Percentiles rank a stretch among this genome's conserved stretches.
phyloP scores from a whole-genome alignment of 306 rosid species.

The Myrica gale region DNA sequence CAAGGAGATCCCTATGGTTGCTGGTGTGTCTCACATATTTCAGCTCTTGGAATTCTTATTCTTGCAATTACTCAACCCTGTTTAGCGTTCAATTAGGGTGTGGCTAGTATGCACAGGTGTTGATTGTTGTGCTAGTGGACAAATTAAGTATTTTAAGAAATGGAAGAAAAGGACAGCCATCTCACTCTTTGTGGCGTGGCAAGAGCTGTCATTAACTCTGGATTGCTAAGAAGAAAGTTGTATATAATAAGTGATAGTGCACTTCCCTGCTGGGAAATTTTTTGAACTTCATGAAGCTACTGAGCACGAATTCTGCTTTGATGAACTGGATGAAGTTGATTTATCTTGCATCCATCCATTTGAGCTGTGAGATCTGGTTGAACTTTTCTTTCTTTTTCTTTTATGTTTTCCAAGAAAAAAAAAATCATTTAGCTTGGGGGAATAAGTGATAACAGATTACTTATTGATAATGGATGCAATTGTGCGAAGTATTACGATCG shows the following conservation, averaged over 20 bases:
- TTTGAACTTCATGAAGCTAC: neutral
- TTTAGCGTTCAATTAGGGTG: neutral
- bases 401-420: neutral
- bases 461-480: neutral
- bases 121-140: neutral
- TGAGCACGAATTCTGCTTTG: constrained; percentile 1
- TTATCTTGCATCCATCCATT: neutral
- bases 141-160: neutral
- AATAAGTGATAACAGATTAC: neutral
- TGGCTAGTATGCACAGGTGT: neutral
- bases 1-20: neutral
- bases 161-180: neutral
- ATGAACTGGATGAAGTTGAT: neutral
- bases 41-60: neutral
- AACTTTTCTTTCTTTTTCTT: neutral
- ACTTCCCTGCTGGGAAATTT: neutral
- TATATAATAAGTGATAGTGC: neutral
- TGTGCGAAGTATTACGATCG: neutral
- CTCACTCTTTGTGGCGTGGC: neutral
- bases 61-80: neutral
- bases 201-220: neutral
- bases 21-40: neutral
- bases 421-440: neutral
- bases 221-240: neutral
- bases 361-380: neutral